Percentiles rank a stretch among this genome's conserved stretches.
Conservation (phyloP, 2,329 filamentous ascomycete genomes). For the Aspergillus puulaauensis region DNA sequence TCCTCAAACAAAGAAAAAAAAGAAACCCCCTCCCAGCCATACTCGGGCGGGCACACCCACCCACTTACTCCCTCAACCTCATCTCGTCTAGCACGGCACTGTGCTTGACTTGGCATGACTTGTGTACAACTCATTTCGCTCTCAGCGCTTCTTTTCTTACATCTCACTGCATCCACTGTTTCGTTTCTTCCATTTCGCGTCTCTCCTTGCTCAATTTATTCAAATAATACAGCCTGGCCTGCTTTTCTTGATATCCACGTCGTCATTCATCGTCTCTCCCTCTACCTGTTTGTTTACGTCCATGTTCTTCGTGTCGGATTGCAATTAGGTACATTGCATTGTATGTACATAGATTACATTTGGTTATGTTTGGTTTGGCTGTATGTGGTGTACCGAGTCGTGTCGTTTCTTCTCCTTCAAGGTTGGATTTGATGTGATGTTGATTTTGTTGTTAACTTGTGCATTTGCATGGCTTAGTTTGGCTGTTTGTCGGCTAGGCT, state of each 20-base stretch:
- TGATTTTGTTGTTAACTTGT: not conserved
- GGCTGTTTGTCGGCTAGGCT: not conserved
- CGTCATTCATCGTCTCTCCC: not conserved
- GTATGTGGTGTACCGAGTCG: not conserved
- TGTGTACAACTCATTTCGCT: not conserved
- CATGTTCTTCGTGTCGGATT: not conserved
- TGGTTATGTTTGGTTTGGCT: not conserved
- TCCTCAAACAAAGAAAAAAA: not conserved
- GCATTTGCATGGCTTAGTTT: not conserved
- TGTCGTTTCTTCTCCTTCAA: not conserved
- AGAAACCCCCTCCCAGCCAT: not conserved
- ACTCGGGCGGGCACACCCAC: not conserved
- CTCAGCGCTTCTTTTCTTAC: not conserved
- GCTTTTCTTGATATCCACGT: slow-evolving; percentile 4
- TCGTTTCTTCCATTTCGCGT: not conserved
- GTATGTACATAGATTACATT: slow-evolving; percentile 1
- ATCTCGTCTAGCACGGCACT: not conserved
- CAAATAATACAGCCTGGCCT: slow-evolving; percentile 1
- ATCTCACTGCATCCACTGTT: not conserved
- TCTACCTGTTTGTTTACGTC: not conserved
- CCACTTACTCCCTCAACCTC: not conserved
- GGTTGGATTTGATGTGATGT: not conserved
- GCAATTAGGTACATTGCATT: not conserved
- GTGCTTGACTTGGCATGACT: not conserved
- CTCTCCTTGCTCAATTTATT: not conserved